Evolutionary conservation across 768 basidiomycete species (phyloP).

Genomic region (Grammothele lineata): DNA sequence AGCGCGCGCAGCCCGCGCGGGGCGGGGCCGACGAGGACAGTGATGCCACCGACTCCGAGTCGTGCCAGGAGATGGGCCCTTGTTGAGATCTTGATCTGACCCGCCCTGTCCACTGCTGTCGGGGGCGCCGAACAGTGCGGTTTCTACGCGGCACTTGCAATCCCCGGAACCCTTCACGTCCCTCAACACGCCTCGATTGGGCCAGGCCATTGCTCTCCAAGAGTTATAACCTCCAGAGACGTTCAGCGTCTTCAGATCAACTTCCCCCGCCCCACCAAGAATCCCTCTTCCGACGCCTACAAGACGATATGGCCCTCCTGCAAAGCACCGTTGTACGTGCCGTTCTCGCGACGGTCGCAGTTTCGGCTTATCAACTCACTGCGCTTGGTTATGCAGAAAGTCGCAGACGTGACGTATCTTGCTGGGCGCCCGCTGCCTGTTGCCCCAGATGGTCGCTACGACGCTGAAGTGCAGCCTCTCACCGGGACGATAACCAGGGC

Average conservation of each 20-base stretch:
- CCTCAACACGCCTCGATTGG: background rate
- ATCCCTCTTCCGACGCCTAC: background rate
- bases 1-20: too few species aligned
- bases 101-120: background rate
- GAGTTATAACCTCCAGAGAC: background rate
- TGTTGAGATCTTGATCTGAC: conserved; percentile 7
- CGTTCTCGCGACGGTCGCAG: too few species aligned
- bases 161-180: conserved; percentile 1
- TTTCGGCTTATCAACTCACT: background rate
- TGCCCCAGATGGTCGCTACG: conserved; percentile 43
- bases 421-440: conserved; percentile 33
- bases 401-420: conserved; percentile 34
- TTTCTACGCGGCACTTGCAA: background rate
- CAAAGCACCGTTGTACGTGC: conserved; percentile 9
- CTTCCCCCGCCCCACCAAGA: background rate
- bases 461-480: conserved; percentile 31
- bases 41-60: too few species aligned
- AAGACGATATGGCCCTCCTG: conserved; percentile 5
- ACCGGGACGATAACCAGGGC: conserved; percentile 19
- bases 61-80: too few species aligned
- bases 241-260: background rate
- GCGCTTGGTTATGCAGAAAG: conserved; percentile 1
- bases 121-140: too few species aligned
- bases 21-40: too few species aligned
- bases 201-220: background rate